A percentile compares a stretch with the other conserved stretches of the same genome.
Conservation (phyloP, 208 protist species). For the Leishmania tropica region DNA sequence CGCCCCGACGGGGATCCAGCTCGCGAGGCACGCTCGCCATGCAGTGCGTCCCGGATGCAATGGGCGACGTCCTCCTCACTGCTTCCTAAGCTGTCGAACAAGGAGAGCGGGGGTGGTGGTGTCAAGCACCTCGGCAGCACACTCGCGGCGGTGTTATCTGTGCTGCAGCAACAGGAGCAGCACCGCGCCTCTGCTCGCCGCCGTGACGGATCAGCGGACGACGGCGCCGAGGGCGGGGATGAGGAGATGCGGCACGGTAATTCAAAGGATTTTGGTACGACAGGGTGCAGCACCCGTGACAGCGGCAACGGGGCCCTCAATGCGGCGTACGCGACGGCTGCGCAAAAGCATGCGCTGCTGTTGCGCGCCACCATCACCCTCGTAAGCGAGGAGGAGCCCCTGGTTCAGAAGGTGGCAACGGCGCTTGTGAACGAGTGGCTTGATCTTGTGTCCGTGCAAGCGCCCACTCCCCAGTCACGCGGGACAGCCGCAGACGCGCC, state of each 20-base stretch:
- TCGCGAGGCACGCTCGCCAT: background rate
- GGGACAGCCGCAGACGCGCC: background rate
- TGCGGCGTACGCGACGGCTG: background rate
- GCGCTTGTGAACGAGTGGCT: slow-evolving; percentile 51
- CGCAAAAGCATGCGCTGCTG: slow-evolving; percentile 20
- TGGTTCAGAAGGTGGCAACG: slow-evolving; percentile 54
- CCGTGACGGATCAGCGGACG: background rate
- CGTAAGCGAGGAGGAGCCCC: slow-evolving; percentile 46
- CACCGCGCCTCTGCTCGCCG: background rate
- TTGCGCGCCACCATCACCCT: slow-evolving; percentile 32
- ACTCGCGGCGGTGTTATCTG: background rate
- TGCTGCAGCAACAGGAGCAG: slow-evolving; percentile 8
- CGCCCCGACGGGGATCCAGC: background rate
- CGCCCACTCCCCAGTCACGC: background rate
- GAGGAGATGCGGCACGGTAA: too few species aligned
- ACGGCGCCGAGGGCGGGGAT: background rate
- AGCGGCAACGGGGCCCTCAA: background rate
- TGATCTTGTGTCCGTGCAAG: slow-evolving; percentile 9
- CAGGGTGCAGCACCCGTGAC: background rate
- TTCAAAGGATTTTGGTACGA: too few species aligned
- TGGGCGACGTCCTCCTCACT: slow-evolving; percentile 20
- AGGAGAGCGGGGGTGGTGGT: background rate
- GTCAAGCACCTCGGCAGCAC: slow-evolving; percentile 5
- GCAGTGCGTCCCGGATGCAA: background rate
- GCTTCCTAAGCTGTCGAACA: slow-evolving; percentile 4